Evolutionary conservation across 2,329 filamentous ascomycete species (phyloP), one percentile per base, ranked within the genome.

Genomic region (Aspergillus persii): DNA sequence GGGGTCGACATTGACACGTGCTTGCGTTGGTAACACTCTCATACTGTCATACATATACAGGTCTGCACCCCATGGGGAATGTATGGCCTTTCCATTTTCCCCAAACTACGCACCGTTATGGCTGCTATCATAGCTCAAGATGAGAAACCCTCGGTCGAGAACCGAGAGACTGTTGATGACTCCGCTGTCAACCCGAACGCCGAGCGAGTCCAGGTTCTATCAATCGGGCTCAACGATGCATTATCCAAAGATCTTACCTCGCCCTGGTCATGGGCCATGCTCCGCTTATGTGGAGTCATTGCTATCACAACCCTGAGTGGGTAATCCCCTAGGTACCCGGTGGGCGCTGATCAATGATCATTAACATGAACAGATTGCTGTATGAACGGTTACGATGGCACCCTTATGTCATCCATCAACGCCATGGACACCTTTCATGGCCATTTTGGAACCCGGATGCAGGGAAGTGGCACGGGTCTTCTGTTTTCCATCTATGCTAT

Each of bases 391-490:
- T 68, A 62, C 66, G 52, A 67, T 33, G 60, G 60, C 26, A 60
- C 58, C 11, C 64, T 81, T 2, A 77, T 81, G 76, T 75, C 76
- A 9, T 78, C 75, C 8, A 76, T 81, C 50, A 81, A 81, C 62
- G 76, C 75, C 11, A 65, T 80, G 23, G 74, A 74, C 0, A 76
- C 77, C 53, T 80, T 77, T 55, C 78, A 73, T 1, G 53, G 65
- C 4, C 80, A 80, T 59, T 80, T 78, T 54, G 66, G 67, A 23
- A 66, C 78, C 9, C 66, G 74, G 11, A 59, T 61, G 54, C 65
- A 66, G 12, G 78, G 78, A 8, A 74, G 76, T 26, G 54, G 73
- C 15, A 81, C 78, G 0, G 79, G 79, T 11, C 72, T 80, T 12
- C 73, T 80, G 4, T 80, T 80, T 41, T 73, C 78, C 29, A 79